Base-by-base conservation (phyloP, 225 moss, liverwort and hornwort species). In the Sphagnum contortum region DNA sequence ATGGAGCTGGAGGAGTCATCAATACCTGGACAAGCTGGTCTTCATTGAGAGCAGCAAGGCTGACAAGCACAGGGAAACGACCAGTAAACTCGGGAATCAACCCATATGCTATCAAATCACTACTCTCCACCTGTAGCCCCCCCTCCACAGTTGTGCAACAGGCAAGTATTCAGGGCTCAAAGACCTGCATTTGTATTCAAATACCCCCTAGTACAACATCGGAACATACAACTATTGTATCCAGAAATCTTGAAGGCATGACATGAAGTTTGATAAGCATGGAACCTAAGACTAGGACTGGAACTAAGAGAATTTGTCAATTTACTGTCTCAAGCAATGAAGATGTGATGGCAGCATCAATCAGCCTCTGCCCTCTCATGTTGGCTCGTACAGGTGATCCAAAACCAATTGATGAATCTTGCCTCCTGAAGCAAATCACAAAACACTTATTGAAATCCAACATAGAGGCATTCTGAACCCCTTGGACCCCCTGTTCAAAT, bases 11-110 rank as follows among this genome's bases (percentile, higher is more conserved):
- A 8, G 11, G 47, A 61, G 44, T 8, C 6, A 11, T 4, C 63
- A 61, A n/a, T 73, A 96, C 96, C 92, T 96, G 92, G 60, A 96
- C 96, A 75, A 96, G 96, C 71, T 96, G 96, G 70, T 96, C 90
- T 80, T 96, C 90, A 68, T 90, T 83, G 47, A 96, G 76, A 53
- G 96, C 90, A 72, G 96, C 76, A 68, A 96, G 90, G 75, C 96
- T 89, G 71, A 96, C 96, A 67, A 92, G 90, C 66, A 96, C 92
- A 71, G 96, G 92, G 72, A 96, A 96, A 67, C 96, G 81, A 64
- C 96, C 96, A 69, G 92, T 92, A 70, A 96, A 96, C 68, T 96
- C 96, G 70, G 96, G 96, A 74, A 96, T 90, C 85, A 96, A 81
- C 49, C 96, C 96, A 78, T 96, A 96, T 45, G 92, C 90, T 79